These are phyloP conservation scores for cucumber (Cucumis sativus) DNA, from an alignment of 306 rosid genomes.

Conservation along the genomic window DNA sequence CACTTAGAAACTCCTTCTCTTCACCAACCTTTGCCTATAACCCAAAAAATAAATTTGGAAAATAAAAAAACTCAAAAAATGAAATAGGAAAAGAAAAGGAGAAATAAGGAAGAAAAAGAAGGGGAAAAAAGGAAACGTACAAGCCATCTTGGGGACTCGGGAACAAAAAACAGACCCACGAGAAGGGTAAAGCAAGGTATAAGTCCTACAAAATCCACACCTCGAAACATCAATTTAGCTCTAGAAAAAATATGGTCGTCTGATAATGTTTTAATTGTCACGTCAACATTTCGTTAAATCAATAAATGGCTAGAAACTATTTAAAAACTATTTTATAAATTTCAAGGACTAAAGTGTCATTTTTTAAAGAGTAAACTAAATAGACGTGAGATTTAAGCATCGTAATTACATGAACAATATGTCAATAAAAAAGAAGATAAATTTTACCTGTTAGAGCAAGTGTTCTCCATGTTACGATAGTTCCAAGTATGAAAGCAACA, in stretches of 20 bases:
- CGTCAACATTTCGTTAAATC: too few species aligned
- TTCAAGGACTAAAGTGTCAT: too few species aligned
- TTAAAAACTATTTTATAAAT: too few species aligned
- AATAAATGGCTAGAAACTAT: too few species aligned
- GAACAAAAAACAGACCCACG: constrained; percentile 24
- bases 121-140: constrained; percentile 6
- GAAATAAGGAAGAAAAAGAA: background rate
- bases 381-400: too few species aligned
- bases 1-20: constrained; percentile 25
- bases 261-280: too few species aligned
- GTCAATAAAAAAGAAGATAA: background rate
- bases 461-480: constrained; percentile 25
- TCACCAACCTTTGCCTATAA: constrained; percentile 33
- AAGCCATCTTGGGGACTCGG: constrained; percentile 45
- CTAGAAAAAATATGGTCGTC: too few species aligned
- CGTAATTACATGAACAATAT: too few species aligned
- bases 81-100: background rate
- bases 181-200: constrained; percentile 51
- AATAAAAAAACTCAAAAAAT: too few species aligned
- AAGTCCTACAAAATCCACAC: constrained; percentile 34
- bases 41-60: too few species aligned
- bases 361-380: too few species aligned
- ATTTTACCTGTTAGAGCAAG: constrained; percentile 26
- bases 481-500: constrained; percentile 49
- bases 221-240: background rate